Conservation (phyloP, 1,139 yeast species). For the Lodderomyces jiufengensis region DNA sequence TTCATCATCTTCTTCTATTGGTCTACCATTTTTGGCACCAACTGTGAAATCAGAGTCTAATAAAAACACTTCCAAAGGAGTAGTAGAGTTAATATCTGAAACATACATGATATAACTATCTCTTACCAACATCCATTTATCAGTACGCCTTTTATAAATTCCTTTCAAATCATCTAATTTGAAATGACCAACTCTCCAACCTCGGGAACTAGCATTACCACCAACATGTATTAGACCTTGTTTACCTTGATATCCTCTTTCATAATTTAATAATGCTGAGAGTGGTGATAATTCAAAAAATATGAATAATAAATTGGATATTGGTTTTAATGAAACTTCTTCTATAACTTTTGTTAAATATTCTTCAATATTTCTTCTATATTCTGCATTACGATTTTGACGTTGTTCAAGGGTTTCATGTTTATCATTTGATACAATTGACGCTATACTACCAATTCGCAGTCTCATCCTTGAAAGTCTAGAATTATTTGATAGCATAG, state of each 20-base stretch:
- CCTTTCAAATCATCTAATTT: constrained; percentile 73
- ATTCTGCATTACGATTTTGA: constrained; percentile 32
- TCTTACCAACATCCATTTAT: constrained; percentile 87
- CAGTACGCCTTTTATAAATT: constrained; percentile 85
- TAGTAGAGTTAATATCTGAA: constrained; percentile 78
- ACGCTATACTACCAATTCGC: constrained; percentile 28
- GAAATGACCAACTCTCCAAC: constrained; percentile 95
- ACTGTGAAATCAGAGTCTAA: constrained; percentile 71
- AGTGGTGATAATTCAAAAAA: constrained; percentile 89
- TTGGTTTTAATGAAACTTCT: constrained; percentile 67
- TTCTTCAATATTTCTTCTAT: constrained; percentile 45
- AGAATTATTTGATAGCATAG: constrained; percentile 8
- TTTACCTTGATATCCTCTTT: constrained; percentile 78
- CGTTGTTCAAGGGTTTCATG: constrained; percentile 18
- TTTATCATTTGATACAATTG: constrained; percentile 23
- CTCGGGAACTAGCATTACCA: constrained; percentile 81
- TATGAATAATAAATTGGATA: constrained; percentile 75
- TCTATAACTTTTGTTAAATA: constrained; percentile 63
- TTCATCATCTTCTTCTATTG: constrained; percentile 15
- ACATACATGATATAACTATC: constrained; percentile 84
- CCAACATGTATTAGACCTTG: constrained; percentile 82
- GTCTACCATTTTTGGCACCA: constrained; percentile 40
- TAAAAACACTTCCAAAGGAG: constrained; percentile 85
- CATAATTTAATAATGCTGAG: constrained; percentile 79
- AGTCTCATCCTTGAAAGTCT: constrained; percentile 27